Percentiles rank a stretch among this genome's conserved stretches.
Evolutionary conservation across 2,329 filamentous ascomycete species (phyloP).

Genomic region (Sporothrix brasiliensis): DNA sequence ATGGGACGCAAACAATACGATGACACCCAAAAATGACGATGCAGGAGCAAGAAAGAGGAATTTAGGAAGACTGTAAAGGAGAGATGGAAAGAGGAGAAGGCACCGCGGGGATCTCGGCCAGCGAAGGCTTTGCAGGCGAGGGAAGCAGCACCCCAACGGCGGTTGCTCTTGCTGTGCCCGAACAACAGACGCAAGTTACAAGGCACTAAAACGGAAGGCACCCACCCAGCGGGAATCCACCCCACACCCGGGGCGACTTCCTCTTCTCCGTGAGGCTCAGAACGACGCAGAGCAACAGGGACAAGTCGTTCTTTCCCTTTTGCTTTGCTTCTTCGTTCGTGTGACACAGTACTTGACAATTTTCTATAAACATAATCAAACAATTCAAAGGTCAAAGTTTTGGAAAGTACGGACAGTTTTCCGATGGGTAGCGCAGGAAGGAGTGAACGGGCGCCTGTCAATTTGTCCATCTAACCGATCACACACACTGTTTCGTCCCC

Average conservation of each 20-base stretch:
- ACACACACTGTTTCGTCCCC: slow-evolving; percentile 3
- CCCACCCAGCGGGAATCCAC: neutral
- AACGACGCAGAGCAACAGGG: neutral
- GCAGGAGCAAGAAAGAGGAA: neutral
- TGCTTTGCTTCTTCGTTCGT: neutral
- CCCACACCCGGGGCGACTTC: slow-evolving; percentile 22
- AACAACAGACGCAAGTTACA: neutral
- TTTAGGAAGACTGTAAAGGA: neutral
- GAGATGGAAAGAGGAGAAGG: neutral
- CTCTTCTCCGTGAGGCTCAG: slow-evolving; percentile 21
- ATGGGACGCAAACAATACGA: neutral
- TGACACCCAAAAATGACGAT: slow-evolving; percentile 21
- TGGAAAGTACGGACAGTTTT: slow-evolving; percentile 3
- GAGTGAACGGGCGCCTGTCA: neutral
- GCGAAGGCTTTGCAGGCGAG: slow-evolving; percentile 1
- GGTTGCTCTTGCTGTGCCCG: slow-evolving; percentile 17
- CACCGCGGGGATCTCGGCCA: slow-evolving; percentile 18
- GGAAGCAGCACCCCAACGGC: neutral
- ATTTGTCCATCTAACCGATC: slow-evolving; percentile 11
- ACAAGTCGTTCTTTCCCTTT: slow-evolving; percentile 4
- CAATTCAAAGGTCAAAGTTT: neutral
- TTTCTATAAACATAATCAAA: neutral
- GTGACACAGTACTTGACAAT: slow-evolving; percentile 6
- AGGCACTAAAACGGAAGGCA: slow-evolving; percentile 10
- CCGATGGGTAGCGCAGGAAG: neutral